Evolutionary conservation across 305 asterid species (phyloP).

Genomic region (Salvia sclarea): DNA sequence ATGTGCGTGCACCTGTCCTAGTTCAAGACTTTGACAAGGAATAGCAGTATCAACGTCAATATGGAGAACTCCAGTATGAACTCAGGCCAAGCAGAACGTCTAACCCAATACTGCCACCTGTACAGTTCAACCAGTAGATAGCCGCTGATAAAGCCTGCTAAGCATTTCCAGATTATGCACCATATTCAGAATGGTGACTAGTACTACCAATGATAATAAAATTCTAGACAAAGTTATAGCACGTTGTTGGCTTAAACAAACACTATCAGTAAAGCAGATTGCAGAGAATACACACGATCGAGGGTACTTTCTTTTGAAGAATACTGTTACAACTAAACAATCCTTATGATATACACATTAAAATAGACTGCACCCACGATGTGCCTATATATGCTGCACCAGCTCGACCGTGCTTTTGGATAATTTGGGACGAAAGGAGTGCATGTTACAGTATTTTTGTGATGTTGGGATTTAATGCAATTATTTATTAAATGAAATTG

Average conservation of each 20-base stretch:
- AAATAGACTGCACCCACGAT: neutral
- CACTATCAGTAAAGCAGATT: neutral
- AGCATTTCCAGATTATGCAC: constrained; percentile 65
- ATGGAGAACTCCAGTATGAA: constrained; percentile 58
- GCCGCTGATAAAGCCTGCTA: constrained; percentile 98
- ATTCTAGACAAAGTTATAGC: neutral
- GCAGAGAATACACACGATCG: neutral
- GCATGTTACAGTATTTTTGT: no score
- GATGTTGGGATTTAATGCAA: no score
- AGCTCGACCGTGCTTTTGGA: neutral
- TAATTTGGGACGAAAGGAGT: no score
- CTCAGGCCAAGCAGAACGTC: constrained; percentile 45
- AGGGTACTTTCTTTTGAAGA: neutral
- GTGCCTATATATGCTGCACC: neutral
- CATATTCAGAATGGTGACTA: constrained; percentile 63
- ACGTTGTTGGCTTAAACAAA: neutral
- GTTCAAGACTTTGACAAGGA: constrained; percentile 52
- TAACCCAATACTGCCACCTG: constrained; percentile 76
- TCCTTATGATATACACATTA: neutral
- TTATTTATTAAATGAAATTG: no score
- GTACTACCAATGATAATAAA: neutral
- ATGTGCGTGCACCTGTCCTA: constrained; percentile 23
- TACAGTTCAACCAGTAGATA: constrained; percentile 95
- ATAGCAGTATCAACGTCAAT: constrained; percentile 48
- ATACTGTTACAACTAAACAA: neutral